Percentiles rank a stretch among this genome's conserved stretches.
Evolutionary conservation across 2,329 filamentous ascomycete species (phyloP).

Genomic region (Aureobasidium subglaciale): DNA sequence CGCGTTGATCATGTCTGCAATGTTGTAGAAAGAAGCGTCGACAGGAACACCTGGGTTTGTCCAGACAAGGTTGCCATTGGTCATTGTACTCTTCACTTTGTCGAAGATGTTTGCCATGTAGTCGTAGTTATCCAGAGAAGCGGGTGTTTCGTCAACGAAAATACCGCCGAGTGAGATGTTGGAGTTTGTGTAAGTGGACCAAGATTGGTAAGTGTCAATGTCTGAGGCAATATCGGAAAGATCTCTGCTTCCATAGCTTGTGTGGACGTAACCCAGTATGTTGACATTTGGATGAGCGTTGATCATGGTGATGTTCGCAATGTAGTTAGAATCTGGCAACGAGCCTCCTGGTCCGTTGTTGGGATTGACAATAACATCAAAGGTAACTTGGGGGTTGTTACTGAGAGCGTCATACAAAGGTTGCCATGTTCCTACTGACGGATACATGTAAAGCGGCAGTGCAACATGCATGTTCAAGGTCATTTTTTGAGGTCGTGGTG

Average conservation of each 20-base stretch:
- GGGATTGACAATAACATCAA: constrained; percentile 19
- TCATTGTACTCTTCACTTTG: constrained; percentile 16
- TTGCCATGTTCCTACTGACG: constrained; percentile 21
- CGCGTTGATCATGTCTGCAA: constrained; percentile 23
- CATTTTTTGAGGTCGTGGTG: background rate
- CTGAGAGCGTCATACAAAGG: constrained; percentile 21
- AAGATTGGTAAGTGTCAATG: constrained; percentile 20
- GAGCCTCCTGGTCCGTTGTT: constrained; percentile 17
- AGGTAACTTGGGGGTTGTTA: constrained; percentile 15
- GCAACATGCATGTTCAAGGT: constrained; percentile 9
- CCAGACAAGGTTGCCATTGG: constrained; percentile 19
- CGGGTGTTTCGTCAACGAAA: constrained; percentile 27
- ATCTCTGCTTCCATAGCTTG: constrained; percentile 20
- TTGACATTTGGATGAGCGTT: constrained; percentile 23
- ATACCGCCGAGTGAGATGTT: constrained; percentile 24
- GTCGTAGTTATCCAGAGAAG: constrained; percentile 9
- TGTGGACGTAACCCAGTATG: constrained; percentile 27
- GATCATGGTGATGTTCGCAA: constrained; percentile 20
- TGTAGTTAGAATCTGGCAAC: constrained; percentile 23
- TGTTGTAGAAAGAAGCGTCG: constrained; percentile 17
- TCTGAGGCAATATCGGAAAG: constrained; percentile 20
- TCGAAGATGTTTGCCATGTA: constrained; percentile 20
- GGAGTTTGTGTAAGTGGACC: constrained; percentile 17
- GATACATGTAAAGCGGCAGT: constrained; percentile 28
- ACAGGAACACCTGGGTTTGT: constrained; percentile 22